Percentiles rank a stretch among this genome's conserved stretches.
Evolutionary conservation across 352 stramenopile genomes (phyloP).

Genomic region (Phytophthora cactorum): DNA sequence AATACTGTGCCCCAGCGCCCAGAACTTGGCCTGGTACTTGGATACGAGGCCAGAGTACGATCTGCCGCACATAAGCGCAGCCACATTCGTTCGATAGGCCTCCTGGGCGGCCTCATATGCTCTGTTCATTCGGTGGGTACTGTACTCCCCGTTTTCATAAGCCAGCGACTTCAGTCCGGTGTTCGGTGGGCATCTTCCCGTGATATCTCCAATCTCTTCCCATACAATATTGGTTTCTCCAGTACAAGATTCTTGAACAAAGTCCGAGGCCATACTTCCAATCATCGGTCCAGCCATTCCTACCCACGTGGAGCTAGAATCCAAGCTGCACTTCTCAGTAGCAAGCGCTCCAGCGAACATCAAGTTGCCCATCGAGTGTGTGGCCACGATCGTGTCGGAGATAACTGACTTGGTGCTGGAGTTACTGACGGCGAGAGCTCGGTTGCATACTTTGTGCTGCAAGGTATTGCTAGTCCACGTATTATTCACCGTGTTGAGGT

Average conservation of each 20-base stretch:
- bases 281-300: slow-evolving; percentile 30
- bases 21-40: slow-evolving; percentile 27
- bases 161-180: slow-evolving; percentile 35
- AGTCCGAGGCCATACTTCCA: slow-evolving; percentile 34
- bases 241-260: slow-evolving; percentile 22
- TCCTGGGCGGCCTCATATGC: slow-evolving; percentile 34
- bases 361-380: slow-evolving; percentile 29
- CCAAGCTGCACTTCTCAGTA: slow-evolving; percentile 25
- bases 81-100: slow-evolving; percentile 32
- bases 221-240: slow-evolving; percentile 15
- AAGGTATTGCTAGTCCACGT: slow-evolving; percentile 12
- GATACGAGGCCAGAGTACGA: slow-evolving; percentile 38
- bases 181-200: slow-evolving; percentile 30
- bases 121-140: slow-evolving; percentile 15
- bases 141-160: slow-evolving; percentile 35
- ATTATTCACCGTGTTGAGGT: slow-evolving; percentile 22
- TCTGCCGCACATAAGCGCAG: slow-evolving; percentile 40
- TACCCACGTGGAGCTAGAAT: slow-evolving; percentile 36
- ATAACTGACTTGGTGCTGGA: slow-evolving; percentile 14
- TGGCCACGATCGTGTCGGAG: slow-evolving; percentile 27
- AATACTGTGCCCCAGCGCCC: slow-evolving; percentile 23
- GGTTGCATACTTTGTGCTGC: slow-evolving; percentile 30
- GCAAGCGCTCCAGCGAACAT: slow-evolving; percentile 34
- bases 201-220: slow-evolving; percentile 27
- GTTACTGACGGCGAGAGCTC: slow-evolving; percentile 19